These are phyloP conservation scores for Yarrowia sp. DNA, from an alignment of 805 yeast species.

Conservation along the genomic window DNA sequence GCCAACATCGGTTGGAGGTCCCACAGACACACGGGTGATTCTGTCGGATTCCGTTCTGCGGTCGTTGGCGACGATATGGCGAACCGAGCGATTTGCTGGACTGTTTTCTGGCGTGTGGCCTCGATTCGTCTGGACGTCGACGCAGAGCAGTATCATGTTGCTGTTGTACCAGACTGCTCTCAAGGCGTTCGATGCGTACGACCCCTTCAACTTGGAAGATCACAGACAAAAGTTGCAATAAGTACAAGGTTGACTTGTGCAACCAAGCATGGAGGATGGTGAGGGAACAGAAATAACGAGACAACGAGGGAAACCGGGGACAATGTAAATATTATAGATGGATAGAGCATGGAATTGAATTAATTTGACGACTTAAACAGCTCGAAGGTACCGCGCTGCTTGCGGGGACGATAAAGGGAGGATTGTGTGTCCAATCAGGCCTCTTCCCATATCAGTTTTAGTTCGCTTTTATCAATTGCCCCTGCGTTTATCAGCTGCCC, in stretches of 20 bases:
- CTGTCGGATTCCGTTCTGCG: conserved; percentile 48
- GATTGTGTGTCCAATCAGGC: not conserved
- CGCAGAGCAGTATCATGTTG: conserved; percentile 93
- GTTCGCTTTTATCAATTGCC: too few species aligned
- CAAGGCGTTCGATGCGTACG: conserved; percentile 46
- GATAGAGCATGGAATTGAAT: conserved; percentile 11
- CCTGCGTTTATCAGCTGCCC: not conserved
- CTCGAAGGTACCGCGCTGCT: too few species aligned
- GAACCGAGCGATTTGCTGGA: conserved; percentile 72
- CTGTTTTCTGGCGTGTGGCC: conserved; percentile 96
- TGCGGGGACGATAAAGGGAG: too few species aligned
- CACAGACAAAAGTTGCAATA: not conserved
- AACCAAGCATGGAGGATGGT: not conserved
- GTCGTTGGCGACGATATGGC: conserved; percentile 58
- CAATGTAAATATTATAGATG: conserved; percentile 25
- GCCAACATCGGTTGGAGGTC: conserved; percentile 9
- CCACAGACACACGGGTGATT: conserved; percentile 28
- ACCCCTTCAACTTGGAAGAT: not conserved
- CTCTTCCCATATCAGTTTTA: not conserved
- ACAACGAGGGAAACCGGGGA: not conserved
- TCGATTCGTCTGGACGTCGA: conserved; percentile 91
- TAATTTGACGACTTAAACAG: not conserved
- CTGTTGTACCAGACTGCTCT: conserved; percentile 78
- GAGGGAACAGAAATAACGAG: not conserved
- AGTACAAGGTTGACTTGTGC: not conserved